Evolutionary conservation across 257 asterid genomes (phyloP).

Genomic region (Lithospermum erythrorhizon): DNA sequence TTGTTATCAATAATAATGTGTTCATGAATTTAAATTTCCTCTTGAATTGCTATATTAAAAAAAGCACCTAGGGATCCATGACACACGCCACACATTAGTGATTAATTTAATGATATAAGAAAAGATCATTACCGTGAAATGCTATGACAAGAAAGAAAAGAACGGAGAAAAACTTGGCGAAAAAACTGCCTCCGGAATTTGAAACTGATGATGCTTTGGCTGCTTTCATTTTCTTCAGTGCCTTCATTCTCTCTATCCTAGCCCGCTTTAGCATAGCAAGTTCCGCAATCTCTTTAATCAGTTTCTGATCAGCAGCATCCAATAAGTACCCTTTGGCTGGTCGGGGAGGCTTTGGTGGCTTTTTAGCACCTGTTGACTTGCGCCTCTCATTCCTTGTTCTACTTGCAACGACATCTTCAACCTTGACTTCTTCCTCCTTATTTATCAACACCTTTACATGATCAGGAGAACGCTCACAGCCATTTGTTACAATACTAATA

Average conservation of each 20-base stretch:
- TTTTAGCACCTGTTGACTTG: constrained; percentile 44
- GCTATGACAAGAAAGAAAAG: constrained; percentile 51
- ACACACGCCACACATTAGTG: not conserved
- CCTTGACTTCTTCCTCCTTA: constrained; percentile 9
- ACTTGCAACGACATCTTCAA: constrained; percentile 18
- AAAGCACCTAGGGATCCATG: not conserved
- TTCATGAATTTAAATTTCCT: too few species aligned
- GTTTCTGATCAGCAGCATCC: constrained; percentile 84
- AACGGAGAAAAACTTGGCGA: constrained; percentile 61
- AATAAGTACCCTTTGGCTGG: constrained; percentile 72
- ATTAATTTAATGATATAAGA: constrained; percentile 1
- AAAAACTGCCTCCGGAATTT: constrained; percentile 35
- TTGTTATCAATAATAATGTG: too few species aligned
- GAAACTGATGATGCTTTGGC: constrained; percentile 37
- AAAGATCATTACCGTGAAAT: constrained; percentile 47
- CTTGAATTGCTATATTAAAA: not conserved
- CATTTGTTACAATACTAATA: not conserved
- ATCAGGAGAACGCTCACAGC: constrained; percentile 17
- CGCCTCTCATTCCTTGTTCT: constrained; percentile 41
- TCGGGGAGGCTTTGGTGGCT: constrained; percentile 77
- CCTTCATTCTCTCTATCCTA: constrained; percentile 65
- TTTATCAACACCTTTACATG: constrained; percentile 16
- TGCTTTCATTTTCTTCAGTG: constrained; percentile 55
- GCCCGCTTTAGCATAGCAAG: constrained; percentile 68
- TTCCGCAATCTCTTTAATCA: constrained; percentile 64